phyloP scores from a whole-genome alignment of 805 yeast genomes.

The Starmerella ratchasimensis region DNA sequence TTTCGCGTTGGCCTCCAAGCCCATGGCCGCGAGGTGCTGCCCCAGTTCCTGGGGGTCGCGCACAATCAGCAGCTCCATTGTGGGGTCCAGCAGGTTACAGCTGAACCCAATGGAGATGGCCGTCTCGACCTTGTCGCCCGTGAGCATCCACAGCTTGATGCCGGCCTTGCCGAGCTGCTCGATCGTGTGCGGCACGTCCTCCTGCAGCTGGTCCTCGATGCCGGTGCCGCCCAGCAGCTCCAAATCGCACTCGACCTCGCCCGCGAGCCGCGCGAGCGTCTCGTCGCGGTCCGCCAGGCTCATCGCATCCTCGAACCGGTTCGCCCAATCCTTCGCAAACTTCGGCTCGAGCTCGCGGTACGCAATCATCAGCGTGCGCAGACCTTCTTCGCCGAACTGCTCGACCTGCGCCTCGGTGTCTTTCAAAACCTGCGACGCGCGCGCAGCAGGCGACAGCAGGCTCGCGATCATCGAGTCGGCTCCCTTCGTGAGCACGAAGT shows the following conservation, averaged over 20 bases:
- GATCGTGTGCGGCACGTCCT: constrained; percentile 66
- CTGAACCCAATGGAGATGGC: constrained; percentile 75
- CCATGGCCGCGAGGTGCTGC: constrained; percentile 36
- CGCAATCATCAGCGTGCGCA: constrained; percentile 63
- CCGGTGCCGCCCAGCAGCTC: constrained; percentile 64
- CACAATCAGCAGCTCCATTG: constrained; percentile 45
- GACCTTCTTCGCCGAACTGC: constrained; percentile 61
- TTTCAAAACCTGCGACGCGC: constrained; percentile 26
- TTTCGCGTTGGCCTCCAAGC: constrained; percentile 25
- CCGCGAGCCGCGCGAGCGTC: constrained; percentile 39
- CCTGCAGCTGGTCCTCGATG: constrained; percentile 65
- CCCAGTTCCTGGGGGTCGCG: constrained; percentile 32
- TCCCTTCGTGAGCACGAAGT: constrained; percentile 49
- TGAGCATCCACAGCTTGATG: constrained; percentile 67
- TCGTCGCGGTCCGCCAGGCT: constrained; percentile 48
- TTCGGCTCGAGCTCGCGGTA: constrained; percentile 36
- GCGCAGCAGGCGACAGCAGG: constrained; percentile 30
- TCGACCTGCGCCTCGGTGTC: constrained; percentile 53
- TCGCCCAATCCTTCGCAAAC: constrained; percentile 42
- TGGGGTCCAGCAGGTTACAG: constrained; percentile 53
- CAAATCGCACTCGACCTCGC: constrained; percentile 45
- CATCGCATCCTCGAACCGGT: constrained; percentile 35
- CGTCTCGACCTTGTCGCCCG: constrained; percentile 74
- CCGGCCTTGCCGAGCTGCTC: constrained; percentile 56
- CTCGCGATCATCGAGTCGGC: constrained; percentile 61